A percentile compares a stretch with the other conserved stretches of the same genome.
These are phyloP conservation scores for Pythium apleroticum DNA, from an alignment of 352 stramenopile species.

Conservation along the genomic window DNA sequence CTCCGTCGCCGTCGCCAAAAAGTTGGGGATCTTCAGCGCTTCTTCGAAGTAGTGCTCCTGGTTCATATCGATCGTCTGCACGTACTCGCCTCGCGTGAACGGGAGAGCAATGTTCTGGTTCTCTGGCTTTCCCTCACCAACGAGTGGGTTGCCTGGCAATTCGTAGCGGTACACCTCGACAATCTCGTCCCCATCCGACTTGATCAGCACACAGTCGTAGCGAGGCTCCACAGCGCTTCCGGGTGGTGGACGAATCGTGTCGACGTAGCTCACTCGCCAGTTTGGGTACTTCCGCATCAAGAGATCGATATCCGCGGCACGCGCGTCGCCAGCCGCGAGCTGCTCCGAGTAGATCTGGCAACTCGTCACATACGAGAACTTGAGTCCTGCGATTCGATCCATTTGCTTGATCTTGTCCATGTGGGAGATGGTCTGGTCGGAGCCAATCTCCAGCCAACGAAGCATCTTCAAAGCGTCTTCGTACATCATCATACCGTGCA, in stretches of 20 bases:
- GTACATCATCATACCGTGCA: conserved; percentile 92
- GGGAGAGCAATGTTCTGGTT: conserved; percentile 88
- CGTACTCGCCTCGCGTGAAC: conserved; percentile 84
- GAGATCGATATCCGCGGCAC: conserved; percentile 95
- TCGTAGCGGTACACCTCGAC: conserved; percentile 89
- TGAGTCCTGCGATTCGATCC: conserved; percentile 82
- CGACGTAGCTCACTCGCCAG: conserved; percentile 88
- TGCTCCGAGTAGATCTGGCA: conserved; percentile 90
- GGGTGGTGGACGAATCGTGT: conserved; percentile 74
- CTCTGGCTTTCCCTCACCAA: conserved; percentile 86
- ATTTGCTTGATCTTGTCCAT: conserved; percentile 90
- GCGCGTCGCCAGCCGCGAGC: conserved; percentile 61
- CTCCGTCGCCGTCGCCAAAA: conserved; percentile 71
- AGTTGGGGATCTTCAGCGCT: conserved; percentile 88
- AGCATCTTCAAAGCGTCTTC: conserved; percentile 90
- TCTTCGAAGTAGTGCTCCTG: conserved; percentile 90
- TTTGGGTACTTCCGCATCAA: conserved; percentile 97
- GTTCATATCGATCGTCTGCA: conserved; percentile 93
- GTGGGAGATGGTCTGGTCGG: conserved; percentile 79
- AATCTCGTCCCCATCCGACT: conserved; percentile 83
- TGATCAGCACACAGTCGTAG: conserved; percentile 81
- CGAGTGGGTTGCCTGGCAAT: conserved; percentile 75
- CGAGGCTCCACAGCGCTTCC: conserved; percentile 66
- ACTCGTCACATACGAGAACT: conserved; percentile 90
- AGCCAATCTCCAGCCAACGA: conserved; percentile 87